A percentile compares a stretch with the other conserved stretches of the same genome.
Conservation (phyloP, 2,329 filamentous ascomycete genomes). For the Thielaviopsis musarum region DNA sequence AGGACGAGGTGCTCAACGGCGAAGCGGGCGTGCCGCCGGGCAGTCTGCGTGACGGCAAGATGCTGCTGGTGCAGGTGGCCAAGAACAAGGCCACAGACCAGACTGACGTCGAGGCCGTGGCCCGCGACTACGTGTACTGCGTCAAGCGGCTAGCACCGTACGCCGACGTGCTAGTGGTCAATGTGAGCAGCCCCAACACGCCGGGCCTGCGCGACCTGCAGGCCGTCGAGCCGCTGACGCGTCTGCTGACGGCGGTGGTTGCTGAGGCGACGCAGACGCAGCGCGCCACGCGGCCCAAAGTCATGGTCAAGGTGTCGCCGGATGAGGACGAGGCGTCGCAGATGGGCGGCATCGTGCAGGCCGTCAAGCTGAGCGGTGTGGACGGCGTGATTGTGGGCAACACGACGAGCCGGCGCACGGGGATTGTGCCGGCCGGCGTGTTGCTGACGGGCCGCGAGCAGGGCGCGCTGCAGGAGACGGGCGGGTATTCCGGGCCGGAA, state of each 20-base stretch:
- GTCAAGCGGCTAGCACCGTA: conserved; percentile 70
- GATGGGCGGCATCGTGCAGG: conserved; percentile 74
- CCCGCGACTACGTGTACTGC: conserved; percentile 74
- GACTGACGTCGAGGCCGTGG: conserved; percentile 64
- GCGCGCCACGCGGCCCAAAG: conserved; percentile 49
- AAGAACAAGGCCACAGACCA: conserved; percentile 94
- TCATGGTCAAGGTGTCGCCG: conserved; percentile 97
- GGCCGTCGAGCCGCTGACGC: conserved; percentile 64
- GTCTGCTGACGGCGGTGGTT: conserved; percentile 69
- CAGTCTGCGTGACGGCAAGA: conserved; percentile 55
- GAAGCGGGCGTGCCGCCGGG: conserved; percentile 64
- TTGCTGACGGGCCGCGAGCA: conserved; percentile 50
- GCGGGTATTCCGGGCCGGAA: conserved; percentile 81
- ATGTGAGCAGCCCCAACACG: conserved; percentile 93
- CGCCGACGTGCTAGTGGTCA: conserved; percentile 92
- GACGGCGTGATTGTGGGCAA: conserved; percentile 96
- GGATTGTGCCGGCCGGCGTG: conserved; percentile 50
- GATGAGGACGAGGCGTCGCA: conserved; percentile 81
- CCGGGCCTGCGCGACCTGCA: conserved; percentile 80
- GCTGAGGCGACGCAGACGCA: conserved; percentile 52
- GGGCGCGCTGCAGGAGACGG: conserved; percentile 53
- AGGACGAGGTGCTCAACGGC: conserved; percentile 60
- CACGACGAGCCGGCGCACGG: conserved; percentile 66
- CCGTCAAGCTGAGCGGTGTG: conserved; percentile 67
- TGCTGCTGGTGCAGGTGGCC: conserved; percentile 82